Base-by-base conservation (phyloP, 2,329 filamentous ascomycete species). In the Epichloe typhina region DNA sequence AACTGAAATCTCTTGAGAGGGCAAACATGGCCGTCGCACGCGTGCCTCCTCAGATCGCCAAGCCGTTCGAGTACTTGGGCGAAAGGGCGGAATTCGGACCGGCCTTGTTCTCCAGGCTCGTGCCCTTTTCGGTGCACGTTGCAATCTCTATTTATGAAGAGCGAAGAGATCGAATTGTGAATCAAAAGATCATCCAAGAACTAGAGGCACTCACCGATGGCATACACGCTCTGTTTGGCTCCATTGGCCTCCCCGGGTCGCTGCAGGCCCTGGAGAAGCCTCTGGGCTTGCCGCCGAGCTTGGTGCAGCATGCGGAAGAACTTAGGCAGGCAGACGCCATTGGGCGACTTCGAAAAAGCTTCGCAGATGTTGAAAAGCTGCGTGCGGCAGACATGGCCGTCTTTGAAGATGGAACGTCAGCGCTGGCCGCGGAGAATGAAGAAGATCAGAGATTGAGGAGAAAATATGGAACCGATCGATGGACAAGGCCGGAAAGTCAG, bases 61-160 rank as follows among this genome's bases (percentile, higher is more conserved):
- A 88, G 52, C 88, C 90, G 0, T 81, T 86, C 50, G 82, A 87
- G 1, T 82, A 86, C 64, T 75, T 98, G 4, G 88, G 89, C 2
- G 85, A 93, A 12, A 78, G 83, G 43, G 81, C 81, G 13, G 84
- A 90, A 52, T 85, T 96, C 59, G 91, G 93, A 0, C 82, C 82
- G 21, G 86, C 89, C 0, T 70, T 98, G 0, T 97, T 98, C 64
- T 81, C 86, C 2, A 93, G 91, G 59, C 76, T 98, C 2, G 93
- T 98, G 0, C 93, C 93, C 0, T 97, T 96, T 64, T 89, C 90
- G 0, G 93, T 97, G 0, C 93, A 98, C 61, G 79, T 97, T 46
- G 93, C 93, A 7, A 88, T 90, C 1, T 95, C 88, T 46, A 95
- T 97, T 36, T 98, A 98, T 62, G 89, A 89, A 50, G 90, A 97